Conservation (phyloP, 2,329 filamentous ascomycete species). For the Trichoderma asperellum region DNA sequence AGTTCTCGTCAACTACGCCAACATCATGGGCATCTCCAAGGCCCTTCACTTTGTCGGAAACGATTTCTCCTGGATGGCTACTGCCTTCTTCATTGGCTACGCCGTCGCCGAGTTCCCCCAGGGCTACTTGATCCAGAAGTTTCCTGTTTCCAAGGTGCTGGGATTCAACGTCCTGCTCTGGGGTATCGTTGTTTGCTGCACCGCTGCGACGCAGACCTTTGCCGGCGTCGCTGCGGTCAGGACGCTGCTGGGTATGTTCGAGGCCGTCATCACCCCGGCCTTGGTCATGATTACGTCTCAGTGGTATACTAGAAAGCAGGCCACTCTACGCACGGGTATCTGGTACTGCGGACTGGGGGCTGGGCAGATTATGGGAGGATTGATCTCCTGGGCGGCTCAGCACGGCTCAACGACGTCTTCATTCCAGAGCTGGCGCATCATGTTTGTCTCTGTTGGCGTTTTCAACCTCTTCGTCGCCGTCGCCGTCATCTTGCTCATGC, state of each 20-base stretch:
- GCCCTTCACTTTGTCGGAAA: slow-evolving; percentile 40
- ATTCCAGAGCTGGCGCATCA: slow-evolving; percentile 52
- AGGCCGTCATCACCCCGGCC: slow-evolving; percentile 54
- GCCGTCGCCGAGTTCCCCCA: slow-evolving; percentile 38
- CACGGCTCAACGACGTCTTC: slow-evolving; percentile 46
- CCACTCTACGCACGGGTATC: slow-evolving; percentile 50
- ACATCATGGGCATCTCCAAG: slow-evolving; percentile 39
- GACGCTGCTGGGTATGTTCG: slow-evolving; percentile 52
- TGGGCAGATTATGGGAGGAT: slow-evolving; percentile 47
- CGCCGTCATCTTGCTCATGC: slow-evolving; percentile 49
- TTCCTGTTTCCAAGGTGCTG: slow-evolving; percentile 42
- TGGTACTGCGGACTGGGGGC: slow-evolving; percentile 37
- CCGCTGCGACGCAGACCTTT: slow-evolving; percentile 48
- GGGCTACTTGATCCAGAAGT: slow-evolving; percentile 41
- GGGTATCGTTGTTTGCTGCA: slow-evolving; percentile 49
- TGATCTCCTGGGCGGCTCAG: slow-evolving; percentile 57
- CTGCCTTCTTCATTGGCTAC: slow-evolving; percentile 40
- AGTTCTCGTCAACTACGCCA: slow-evolving; percentile 38
- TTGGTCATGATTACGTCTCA: slow-evolving; percentile 53
- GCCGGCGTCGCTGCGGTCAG: slow-evolving; percentile 48
- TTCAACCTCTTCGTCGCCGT: slow-evolving; percentile 52
- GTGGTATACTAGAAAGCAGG: slow-evolving; percentile 49
- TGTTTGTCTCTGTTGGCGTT: slow-evolving; percentile 56
- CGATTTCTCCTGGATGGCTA: slow-evolving; percentile 41
- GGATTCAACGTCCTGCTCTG: slow-evolving; percentile 41